Evolutionary conservation across 1,284 basidiomycete species (phyloP).

Genomic region (Puccinia brachypodii): DNA sequence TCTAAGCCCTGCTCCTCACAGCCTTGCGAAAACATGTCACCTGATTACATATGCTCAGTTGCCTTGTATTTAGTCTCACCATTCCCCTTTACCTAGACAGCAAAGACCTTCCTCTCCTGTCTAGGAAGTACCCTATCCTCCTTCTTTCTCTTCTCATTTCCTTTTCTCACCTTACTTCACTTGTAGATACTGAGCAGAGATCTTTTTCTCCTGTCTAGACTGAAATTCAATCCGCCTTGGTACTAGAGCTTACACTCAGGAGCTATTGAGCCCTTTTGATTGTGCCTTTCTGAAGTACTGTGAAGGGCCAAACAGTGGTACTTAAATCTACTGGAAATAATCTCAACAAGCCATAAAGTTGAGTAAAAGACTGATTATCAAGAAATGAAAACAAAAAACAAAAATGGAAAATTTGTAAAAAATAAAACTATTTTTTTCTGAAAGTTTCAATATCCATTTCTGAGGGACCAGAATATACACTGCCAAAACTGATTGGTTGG

Average conservation of each 20-base stretch:
- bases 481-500: too few relatives aligned
- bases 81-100: conserved; percentile 10
- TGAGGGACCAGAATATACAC: too few relatives aligned
- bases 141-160: not conserved
- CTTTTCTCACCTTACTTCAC: not conserved
- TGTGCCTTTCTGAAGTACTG: not conserved
- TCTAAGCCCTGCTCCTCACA: not conserved
- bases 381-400: too few relatives aligned
- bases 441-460: too few relatives aligned
- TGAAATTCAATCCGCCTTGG: not conserved
- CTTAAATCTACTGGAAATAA: too few relatives aligned
- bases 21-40: not conserved
- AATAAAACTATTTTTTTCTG: too few relatives aligned
- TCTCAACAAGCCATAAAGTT: too few relatives aligned
- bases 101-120: conserved; percentile 11
- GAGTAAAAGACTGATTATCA: too few relatives aligned
- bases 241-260: conserved; percentile 4
- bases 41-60: not conserved
- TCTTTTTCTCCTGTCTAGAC: not conserved
- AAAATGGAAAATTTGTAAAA: too few relatives aligned
- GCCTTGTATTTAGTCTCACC: not conserved
- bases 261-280: conserved; percentile 11
- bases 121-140: not conserved
- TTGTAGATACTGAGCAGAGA: not conserved
- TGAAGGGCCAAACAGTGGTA: not conserved